These are phyloP conservation scores for Crotalaria pallida DNA, from an alignment of 306 rosid genomes.

Conservation along the genomic window DNA sequence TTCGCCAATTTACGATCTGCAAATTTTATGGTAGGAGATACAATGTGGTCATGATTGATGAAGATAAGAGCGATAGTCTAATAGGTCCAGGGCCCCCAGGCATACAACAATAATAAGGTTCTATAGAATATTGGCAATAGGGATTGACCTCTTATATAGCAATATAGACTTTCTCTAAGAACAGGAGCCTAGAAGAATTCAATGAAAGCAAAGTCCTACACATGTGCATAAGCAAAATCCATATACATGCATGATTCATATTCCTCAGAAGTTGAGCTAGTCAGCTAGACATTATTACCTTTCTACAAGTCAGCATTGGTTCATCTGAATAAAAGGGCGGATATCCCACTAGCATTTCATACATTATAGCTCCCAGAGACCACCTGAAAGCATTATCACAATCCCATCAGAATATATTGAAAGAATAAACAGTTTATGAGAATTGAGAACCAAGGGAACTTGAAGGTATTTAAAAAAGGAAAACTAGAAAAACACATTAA, in stretches of 20 bases:
- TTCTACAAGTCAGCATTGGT: slow-evolving; percentile 95
- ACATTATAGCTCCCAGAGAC: slow-evolving; percentile 99
- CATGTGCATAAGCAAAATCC: not conserved
- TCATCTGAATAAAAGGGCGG: slow-evolving; percentile 99
- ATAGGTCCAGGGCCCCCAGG: not conserved
- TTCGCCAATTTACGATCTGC: slow-evolving; percentile 99
- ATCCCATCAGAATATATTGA: slow-evolving; percentile 21
- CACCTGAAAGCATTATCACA: slow-evolving; percentile 60
- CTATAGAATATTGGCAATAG: not conserved
- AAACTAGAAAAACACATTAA: not conserved
- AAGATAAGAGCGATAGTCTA: not conserved
- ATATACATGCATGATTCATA: not conserved
- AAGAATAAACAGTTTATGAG: not conserved
- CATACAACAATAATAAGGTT: not conserved
- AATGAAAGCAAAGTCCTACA: slow-evolving; percentile 3
- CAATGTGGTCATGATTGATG: slow-evolving; percentile 11
- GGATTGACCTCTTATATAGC: not conserved
- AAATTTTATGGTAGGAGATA: slow-evolving; percentile 22
- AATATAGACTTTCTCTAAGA: slow-evolving; percentile 15
- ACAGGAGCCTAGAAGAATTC: not conserved
- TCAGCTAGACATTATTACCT: slow-evolving; percentile 55
- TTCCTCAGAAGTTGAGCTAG: slow-evolving; percentile 14
- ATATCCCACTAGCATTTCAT: slow-evolving; percentile 97
- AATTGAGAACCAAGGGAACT: not conserved
- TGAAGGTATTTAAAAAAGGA: slow-evolving; percentile 11